Percentiles rank a stretch among this genome's conserved stretches.
These are phyloP conservation scores for Penicillium canariense DNA, from an alignment of 495 filamentous ascomycete species.

Conservation along the genomic window DNA sequence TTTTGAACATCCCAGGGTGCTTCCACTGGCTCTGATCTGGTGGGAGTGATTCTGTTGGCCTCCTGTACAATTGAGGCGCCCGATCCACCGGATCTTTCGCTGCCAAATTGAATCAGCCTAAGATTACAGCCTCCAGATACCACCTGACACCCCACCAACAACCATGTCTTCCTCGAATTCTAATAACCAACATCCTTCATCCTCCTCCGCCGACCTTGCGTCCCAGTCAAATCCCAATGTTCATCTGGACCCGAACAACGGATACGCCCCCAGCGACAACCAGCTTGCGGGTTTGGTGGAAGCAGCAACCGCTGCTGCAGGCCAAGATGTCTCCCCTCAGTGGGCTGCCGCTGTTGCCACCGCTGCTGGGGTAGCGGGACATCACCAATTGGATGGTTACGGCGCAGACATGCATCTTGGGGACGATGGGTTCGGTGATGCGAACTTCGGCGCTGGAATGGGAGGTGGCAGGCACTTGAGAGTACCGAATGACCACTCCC, in stretches of 20 bases:
- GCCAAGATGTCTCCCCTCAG: constrained; percentile 44
- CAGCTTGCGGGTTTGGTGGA: constrained; percentile 54
- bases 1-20: not conserved
- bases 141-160: not conserved
- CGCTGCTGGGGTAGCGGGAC: constrained; percentile 37
- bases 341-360: constrained; percentile 41
- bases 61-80: not conserved
- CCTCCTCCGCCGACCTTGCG: constrained; percentile 31
- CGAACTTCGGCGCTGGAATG: constrained; percentile 32
- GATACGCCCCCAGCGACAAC: constrained; percentile 45
- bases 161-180: constrained; percentile 35
- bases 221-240: constrained; percentile 25
- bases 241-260: constrained; percentile 36
- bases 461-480: constrained; percentile 31
- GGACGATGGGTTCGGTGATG: constrained; percentile 43
- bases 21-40: not conserved
- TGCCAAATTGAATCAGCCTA: too few species aligned
- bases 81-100: not conserved
- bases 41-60: not conserved
- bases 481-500: constrained; percentile 63
- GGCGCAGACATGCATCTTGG: constrained; percentile 41
- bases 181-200: constrained; percentile 34
- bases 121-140: not conserved
- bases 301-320: constrained; percentile 52
- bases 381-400: constrained; percentile 42